Evolutionary conservation across 2,329 filamentous ascomycete species (phyloP), one percentile per base, ranked within the genome.

Genomic region (Fusarium abutilonis): DNA sequence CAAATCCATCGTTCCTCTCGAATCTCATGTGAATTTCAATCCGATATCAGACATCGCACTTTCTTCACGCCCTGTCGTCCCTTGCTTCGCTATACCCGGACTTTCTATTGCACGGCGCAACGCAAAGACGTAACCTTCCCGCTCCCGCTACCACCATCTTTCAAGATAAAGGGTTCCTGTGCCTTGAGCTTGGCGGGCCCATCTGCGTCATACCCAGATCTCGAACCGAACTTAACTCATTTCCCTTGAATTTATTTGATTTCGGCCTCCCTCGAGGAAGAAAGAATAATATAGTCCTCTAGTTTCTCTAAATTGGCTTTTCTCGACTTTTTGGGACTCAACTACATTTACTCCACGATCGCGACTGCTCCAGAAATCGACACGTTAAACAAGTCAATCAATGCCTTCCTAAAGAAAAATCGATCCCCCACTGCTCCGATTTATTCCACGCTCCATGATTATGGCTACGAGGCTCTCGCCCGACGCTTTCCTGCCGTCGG

Each of bases 401-500:
- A 66, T 66, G 63, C 44, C 63, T 56, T 66, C 59, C 59, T 66
- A 55, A 66, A 63, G 36, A 49, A 60, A 51, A 56, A 43, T 40
- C 34, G 46, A 66, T 50, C 40, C 41, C 29, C 56, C 52, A 46
- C 52, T 53, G 34, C 51, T 50, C 56, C 64, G 42, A 64, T 47
- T 59, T 52, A 60, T 64, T 60, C 56, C 49, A 58, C 56, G 38
- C 55, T 64, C 52, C 47, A 46, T 54, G 59, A 67, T 61, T 51
- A 70, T 70, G 69, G 56, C 69, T 44, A 53, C 65, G 45, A 67
- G 65, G 36, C 48, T 72, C 40, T 66, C 63, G 23, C 58, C 70
- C 43, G 68, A 70, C 46, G 66, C 69, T 42, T 72, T 72, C 60
- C 52, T 72, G 60, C 70, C 70, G 39, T 66, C 70, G 40, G 69